Base-by-base conservation (phyloP, 73 alveolate species). In the Paramecium caudatum region DNA sequence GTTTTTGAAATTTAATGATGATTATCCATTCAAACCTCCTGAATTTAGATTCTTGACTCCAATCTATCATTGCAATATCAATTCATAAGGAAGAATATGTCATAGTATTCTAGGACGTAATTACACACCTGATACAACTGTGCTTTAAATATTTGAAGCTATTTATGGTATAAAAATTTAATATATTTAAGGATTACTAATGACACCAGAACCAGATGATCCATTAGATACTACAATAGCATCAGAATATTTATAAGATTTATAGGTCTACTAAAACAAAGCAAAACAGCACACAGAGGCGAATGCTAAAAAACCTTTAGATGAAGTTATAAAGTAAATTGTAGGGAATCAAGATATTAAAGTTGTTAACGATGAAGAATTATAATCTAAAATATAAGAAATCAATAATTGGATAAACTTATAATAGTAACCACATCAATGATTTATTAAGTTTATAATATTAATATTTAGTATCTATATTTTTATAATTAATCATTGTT, bases 21-120 rank as follows among this genome's bases (percentile, higher is more conserved):
- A 88, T 2, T 94, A 94, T 50, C 97, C 96, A 46, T 61, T 55
- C 23, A 92, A 91, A 48, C 95, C 95, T 1, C 95, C 95, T 1
- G 23, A 47, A 27, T 16, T 91, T 19, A 86, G 87, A 78, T 91
- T 91, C 41, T 37, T 90, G 8, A 91, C 95, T 19, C 94, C 91
- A 6, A 91, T 91, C 23, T 91, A 91, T 69, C 95, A 91, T 88
- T 90, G 94, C 36, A 91, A 91, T 50, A 39, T 91, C 17, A 91
- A 78, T 61, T 65, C 95, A 0, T 21, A 85, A 91, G 90, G 94
- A 46, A 78, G 95, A 92, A 90, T 47, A 13, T 91, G 95, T 48
- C 82, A 48, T 27, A 70, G 87, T 9, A 78, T 90, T 3, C 50
- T 91, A 47, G 86, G 49, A 23, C 33, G 83, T 7, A 39, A 47